Percentiles rank a stretch among this genome's conserved stretches.
Evolutionary conservation across 2,329 filamentous ascomycete species (phyloP).

Genomic region (Penicillium sp.): DNA sequence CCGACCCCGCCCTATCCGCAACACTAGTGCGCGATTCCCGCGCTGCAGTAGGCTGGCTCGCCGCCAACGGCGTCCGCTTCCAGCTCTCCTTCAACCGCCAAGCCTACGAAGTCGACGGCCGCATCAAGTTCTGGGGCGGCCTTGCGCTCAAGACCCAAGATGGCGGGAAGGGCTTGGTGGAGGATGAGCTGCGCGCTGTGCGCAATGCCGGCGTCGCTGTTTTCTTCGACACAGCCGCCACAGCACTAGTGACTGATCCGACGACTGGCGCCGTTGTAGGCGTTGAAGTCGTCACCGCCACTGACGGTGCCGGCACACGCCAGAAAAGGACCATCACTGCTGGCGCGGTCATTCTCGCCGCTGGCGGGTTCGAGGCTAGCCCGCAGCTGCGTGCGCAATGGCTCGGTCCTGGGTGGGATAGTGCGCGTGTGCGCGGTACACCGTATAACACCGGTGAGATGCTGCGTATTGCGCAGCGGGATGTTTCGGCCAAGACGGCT

Average conservation of each 20-base stretch:
- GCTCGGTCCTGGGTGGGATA: slow-evolving; percentile 62
- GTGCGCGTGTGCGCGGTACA: slow-evolving; percentile 62
- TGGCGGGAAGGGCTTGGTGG: slow-evolving; percentile 60
- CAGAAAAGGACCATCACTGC: slow-evolving; percentile 19
- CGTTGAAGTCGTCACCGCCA: slow-evolving; percentile 17
- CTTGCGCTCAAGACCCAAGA: slow-evolving; percentile 59
- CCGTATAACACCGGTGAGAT: slow-evolving; percentile 64
- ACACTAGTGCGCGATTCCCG: slow-evolving; percentile 55
- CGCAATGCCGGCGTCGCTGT: slow-evolving; percentile 45
- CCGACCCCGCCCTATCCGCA: slow-evolving; percentile 51
- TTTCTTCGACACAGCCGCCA: slow-evolving; percentile 38
- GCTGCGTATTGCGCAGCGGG: slow-evolving; percentile 54
- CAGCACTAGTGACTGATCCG: neutral
- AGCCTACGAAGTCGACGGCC: slow-evolving; percentile 61
- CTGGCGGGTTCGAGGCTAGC: slow-evolving; percentile 65
- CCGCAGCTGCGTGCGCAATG: slow-evolving; percentile 56
- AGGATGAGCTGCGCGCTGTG: slow-evolving; percentile 50
- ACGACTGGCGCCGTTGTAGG: slow-evolving; percentile 3
- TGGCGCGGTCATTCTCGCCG: slow-evolving; percentile 36
- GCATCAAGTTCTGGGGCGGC: slow-evolving; percentile 66
- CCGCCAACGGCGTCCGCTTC: slow-evolving; percentile 55
- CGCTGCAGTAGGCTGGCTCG: slow-evolving; percentile 56
- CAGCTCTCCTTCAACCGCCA: slow-evolving; percentile 65
- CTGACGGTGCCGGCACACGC: neutral
- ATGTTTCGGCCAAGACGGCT: slow-evolving; percentile 51